phyloP scores from a whole-genome alignment of 73 alveolate genomes.

The Tetrahymena malaccensis region DNA sequence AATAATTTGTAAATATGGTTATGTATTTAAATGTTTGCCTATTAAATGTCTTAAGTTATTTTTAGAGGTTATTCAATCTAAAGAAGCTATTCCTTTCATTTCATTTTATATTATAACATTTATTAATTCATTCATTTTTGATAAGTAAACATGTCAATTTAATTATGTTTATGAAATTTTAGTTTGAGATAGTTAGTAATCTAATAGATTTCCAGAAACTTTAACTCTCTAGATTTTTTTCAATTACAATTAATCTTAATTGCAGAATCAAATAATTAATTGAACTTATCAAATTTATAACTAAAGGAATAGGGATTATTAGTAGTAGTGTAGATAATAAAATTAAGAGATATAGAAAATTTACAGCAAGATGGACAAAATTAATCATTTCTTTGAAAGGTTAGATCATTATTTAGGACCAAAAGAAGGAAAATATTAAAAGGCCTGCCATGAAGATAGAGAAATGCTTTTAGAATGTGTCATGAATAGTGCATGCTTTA shows the following conservation, averaged over 20 bases:
- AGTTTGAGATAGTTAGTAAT: background rate
- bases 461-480: slow-evolving; percentile 44
- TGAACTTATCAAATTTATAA: background rate
- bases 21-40: background rate
- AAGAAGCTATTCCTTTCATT: too few relatives aligned
- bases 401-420: slow-evolving; percentile 31
- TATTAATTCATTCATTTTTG: too few relatives aligned
- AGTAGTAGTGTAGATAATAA: background rate
- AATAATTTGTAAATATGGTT: background rate
- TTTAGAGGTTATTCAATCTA: background rate
- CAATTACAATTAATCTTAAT: background rate
- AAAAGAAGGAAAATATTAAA: slow-evolving; percentile 1
- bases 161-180: too few relatives aligned
- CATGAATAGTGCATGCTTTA: slow-evolving; percentile 28
- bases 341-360: background rate
- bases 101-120: too few relatives aligned
- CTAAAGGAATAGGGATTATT: background rate
- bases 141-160: too few relatives aligned
- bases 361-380: background rate
- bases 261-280: background rate
- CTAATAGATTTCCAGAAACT: background rate
- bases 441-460: slow-evolving; percentile 29
- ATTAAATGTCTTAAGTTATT: too few relatives aligned
- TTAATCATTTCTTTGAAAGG: slow-evolving; percentile 7
- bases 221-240: background rate